These are phyloP conservation scores for Aspergillus olivimuriae DNA, from an alignment of 495 filamentous ascomycete species.

Conservation along the genomic window DNA sequence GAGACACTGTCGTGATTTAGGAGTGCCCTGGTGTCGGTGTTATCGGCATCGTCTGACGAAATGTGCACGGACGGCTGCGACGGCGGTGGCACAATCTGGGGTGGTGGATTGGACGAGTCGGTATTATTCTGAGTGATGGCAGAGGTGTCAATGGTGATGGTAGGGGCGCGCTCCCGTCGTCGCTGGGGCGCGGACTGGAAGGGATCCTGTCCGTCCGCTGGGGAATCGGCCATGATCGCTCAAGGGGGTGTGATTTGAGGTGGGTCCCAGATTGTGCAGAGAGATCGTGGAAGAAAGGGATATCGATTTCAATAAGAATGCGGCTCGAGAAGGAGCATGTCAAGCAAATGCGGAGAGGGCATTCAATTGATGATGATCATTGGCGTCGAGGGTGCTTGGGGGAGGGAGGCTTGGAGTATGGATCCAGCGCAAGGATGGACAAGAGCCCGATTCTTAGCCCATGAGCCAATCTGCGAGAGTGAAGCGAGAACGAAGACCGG, in stretches of 20 bases:
- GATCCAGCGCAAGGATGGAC: too few species aligned
- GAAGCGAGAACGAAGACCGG: too few species aligned
- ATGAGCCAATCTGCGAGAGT: too few species aligned
- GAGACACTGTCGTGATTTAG: constrained; percentile 41
- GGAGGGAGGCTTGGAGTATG: too few species aligned
- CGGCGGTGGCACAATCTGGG: constrained; percentile 25
- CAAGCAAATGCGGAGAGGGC: constrained; percentile 4
- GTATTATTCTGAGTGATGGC: constrained; percentile 43
- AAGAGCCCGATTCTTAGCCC: too few species aligned
- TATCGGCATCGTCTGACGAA: constrained; percentile 39
- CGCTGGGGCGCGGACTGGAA: constrained; percentile 29
- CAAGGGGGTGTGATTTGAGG: constrained; percentile 8
- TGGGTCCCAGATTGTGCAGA: constrained; percentile 12
- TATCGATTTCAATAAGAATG: constrained; percentile 18
- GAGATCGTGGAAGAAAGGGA: constrained; percentile 7
- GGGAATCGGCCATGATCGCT: constrained; percentile 30
- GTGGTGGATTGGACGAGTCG: constrained; percentile 17
- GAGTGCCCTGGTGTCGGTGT: constrained; percentile 31
- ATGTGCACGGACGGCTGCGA: constrained; percentile 41
- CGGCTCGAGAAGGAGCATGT: constrained; percentile 14
- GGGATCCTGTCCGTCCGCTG: constrained; percentile 21
- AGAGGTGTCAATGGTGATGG: constrained; percentile 72
- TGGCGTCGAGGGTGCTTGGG: constrained; percentile 1
- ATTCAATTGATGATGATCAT: constrained; percentile 7
- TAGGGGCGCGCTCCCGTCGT: constrained; percentile 51